Evolutionary conservation across 768 basidiomycete species (phyloP), one percentile per base, ranked within the genome.

Genomic region (Hericium rajendrae): DNA sequence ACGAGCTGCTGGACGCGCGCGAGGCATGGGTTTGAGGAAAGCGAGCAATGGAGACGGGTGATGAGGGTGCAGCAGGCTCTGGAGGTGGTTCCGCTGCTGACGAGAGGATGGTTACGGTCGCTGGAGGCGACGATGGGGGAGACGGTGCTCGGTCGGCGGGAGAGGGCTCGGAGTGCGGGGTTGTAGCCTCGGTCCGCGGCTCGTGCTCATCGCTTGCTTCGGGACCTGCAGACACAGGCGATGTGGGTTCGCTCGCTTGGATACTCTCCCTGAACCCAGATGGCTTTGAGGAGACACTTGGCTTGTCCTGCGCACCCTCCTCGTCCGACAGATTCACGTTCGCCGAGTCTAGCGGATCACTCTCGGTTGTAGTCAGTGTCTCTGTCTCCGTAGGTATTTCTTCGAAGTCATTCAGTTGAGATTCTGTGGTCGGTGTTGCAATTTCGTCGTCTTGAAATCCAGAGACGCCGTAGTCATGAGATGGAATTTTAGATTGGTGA

Each of bases 211-310:
- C 43, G 43, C 55, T 55, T 10, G 52, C 10, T 38, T 55, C 53
- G 1, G 57, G 53, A 24, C 61, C 62, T 20, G 61, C 55, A 26
- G 63, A 58, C 22, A 66, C 57, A 1, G 55, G 5, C 57, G 18
- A 22, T 58, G 48, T 28, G 16, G 49, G 57, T 57, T 57, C 22
- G 6, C 32, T 53, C 5, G 12, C n/a, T 38, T 46, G 56, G 53
- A 80, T 60, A 62, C 78, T 79, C 68, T 82, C 77, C 62, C 74
- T 76, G 69, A 83, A 82, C 5, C 82, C 82, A n/a, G 79, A 78
- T 10, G 74, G 70, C 22, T 55, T 64, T 12, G 62, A 57, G 6
- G 59, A 60, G 2, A 32, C 52, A 22, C 38, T 26, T 2, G 64
- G 60, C 43, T 61, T 56, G 20, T 59, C 55, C 4, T 61, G 51